Evolutionary conservation across 2,329 filamentous ascomycete genomes (phyloP), one percentile per base, ranked within the genome.

Genomic region (Botrytis paeoniae): DNA sequence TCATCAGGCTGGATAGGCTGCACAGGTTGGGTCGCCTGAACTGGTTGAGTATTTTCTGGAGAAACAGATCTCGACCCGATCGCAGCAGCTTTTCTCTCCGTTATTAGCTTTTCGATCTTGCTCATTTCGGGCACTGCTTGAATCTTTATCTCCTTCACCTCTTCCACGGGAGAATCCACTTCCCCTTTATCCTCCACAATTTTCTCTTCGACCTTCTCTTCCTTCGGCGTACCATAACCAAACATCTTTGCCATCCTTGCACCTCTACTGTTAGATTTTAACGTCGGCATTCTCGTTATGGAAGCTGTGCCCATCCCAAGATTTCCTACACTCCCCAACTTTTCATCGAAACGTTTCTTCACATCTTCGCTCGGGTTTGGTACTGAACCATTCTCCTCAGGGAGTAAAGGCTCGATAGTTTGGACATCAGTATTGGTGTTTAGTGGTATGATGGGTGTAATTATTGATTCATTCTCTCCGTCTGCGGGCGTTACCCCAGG

Each of bases 201-300:
- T 35, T 43, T 48, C 22, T 68, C 62, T 22, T 68, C 48, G 35
- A 37, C 29, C 48, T 75, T 68, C 61, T 62, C 57, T 51, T 59
- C 41, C 45, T 68, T 69, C 41, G 57, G 57, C 22, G 60, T 70
- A 25, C 72, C 74, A 60, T 76, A 76, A 14, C 76, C 76, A 73
- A 77, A 76, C 66, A 77, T 63, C 35, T 76, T 76, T 14, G 76
- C 76, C 29, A 77, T 74, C 43, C 73, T 75, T 48, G 70, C 75
- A 7, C 75, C 75, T 48, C 76, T 76, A 25, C 72, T 71, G 37
- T 45, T 72, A 7, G 74, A 66, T 54, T 43, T 74, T 18, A 73
- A 68, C 14, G 68, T 51, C 37, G 60, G 65, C 43, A 71, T 69
- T 48, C 57, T 70, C 10, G 32, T 35, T 9, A 73, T 25, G n/a